Evolutionary conservation across 176 grass and related monocot genomes (phyloP).

Genomic region (Pontederia paniculata): DNA sequence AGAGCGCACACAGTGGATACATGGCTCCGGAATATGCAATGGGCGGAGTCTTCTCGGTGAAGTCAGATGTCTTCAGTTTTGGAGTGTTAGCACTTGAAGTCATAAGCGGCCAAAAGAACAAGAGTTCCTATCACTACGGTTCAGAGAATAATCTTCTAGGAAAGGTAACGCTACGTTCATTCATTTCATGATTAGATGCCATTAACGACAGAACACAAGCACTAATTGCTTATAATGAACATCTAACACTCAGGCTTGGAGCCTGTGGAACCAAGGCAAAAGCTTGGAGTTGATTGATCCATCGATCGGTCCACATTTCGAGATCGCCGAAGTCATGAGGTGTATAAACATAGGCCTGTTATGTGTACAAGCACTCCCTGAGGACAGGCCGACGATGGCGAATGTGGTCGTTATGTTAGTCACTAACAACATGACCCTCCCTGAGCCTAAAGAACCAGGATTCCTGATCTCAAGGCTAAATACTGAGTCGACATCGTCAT

Average conservation of each 20-base stretch:
- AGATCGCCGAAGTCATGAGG: background rate
- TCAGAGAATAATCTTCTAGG: background rate
- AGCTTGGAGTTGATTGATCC: background rate
- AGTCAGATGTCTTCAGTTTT: conserved; percentile 1
- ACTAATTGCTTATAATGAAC: background rate
- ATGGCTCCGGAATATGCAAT: background rate
- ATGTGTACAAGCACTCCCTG: background rate
- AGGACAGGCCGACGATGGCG: conserved; percentile 1
- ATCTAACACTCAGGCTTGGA: background rate
- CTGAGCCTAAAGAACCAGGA: background rate
- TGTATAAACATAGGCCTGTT: conserved; percentile 1
- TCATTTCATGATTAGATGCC: background rate
- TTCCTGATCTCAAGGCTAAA: background rate
- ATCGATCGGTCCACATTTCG: background rate
- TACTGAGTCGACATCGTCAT: too few species aligned
- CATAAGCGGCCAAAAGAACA: background rate
- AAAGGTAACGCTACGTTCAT: background rate
- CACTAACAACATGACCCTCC: background rate
- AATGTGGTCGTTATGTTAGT: background rate
- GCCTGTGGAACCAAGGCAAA: background rate
- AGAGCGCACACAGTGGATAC: background rate
- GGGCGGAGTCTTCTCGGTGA: background rate
- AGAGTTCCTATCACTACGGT: background rate
- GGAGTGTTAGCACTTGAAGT: background rate
- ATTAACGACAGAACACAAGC: background rate